A percentile compares a stretch with the other conserved stretches of the same genome.
phyloP scores from a whole-genome alignment of 352 stramenopile species.

The Pythium periplocum region DNA sequence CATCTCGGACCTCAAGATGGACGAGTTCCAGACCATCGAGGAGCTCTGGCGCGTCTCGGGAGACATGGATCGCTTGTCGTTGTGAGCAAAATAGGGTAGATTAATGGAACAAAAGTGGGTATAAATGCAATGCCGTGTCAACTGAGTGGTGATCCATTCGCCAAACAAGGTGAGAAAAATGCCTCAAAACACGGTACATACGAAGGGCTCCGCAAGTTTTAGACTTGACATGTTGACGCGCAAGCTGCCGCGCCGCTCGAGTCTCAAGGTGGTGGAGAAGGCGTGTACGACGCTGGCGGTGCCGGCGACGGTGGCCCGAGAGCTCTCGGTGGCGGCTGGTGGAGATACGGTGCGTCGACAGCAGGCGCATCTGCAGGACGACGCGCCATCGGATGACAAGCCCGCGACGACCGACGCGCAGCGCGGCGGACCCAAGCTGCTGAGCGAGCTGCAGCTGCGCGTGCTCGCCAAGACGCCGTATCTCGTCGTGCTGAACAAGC shows the following conservation, averaged over 20 bases:
- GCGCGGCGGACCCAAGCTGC: slow-evolving; percentile 45
- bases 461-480: slow-evolving; percentile 40
- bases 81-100: slow-evolving; percentile 22
- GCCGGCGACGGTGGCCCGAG: neutral
- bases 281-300: neutral
- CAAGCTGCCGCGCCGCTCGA: slow-evolving; percentile 19
- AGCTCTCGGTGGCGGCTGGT: slow-evolving; percentile 12
- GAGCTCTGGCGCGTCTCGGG: slow-evolving; percentile 82
- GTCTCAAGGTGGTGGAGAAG: slow-evolving; percentile 22
- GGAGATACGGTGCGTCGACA: slow-evolving; percentile 29
- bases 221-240: slow-evolving; percentile 2
- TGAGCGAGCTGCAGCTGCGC: slow-evolving; percentile 50
- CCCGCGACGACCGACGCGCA: neutral
- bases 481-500: slow-evolving; percentile 80
- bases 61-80: slow-evolving; percentile 78
- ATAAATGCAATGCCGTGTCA: no score
- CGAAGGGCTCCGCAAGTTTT: no score
- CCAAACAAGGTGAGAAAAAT: no score
- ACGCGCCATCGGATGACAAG: slow-evolving; percentile 3
- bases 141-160: no score
- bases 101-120: no score
- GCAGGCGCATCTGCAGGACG: slow-evolving; percentile 40
- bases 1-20: slow-evolving; percentile 83
- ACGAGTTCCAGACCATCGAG: slow-evolving; percentile 77
- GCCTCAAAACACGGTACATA: no score